These are phyloP conservation scores for Setomelanomma holmii DNA, from an alignment of 2,329 filamentous ascomycete species.

Conservation along the genomic window DNA sequence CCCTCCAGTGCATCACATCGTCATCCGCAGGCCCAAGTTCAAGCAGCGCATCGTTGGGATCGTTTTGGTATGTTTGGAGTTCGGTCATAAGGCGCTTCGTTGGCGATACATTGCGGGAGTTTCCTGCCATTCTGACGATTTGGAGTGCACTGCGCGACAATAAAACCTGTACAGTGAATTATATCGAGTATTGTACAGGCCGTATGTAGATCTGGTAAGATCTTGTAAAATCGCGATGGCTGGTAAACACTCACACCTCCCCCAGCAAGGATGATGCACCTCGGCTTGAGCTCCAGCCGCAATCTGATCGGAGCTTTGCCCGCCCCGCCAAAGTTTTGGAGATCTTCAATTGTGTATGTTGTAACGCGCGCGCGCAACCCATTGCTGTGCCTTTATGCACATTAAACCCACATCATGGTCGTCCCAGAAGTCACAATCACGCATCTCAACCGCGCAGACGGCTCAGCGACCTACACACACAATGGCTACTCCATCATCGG, in stretches of 20 bases:
- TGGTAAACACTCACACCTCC: slow-evolving; percentile 7
- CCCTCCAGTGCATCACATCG: slow-evolving; percentile 66
- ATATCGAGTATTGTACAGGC: too few species aligned
- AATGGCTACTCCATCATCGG: slow-evolving; percentile 82
- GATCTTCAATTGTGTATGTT: slow-evolving; percentile 1
- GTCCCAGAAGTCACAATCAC: slow-evolving; percentile 42
- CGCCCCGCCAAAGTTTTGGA: slow-evolving; percentile 38
- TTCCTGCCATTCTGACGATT: slow-evolving; percentile 36
- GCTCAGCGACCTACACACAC: slow-evolving; percentile 78
- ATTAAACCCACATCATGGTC: slow-evolving; percentile 24
- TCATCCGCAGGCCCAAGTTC: slow-evolving; percentile 65
- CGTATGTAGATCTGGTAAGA: too few species aligned
- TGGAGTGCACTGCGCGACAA: background rate
- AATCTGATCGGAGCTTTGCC: slow-evolving; percentile 20
- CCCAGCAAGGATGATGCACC: slow-evolving; percentile 26
- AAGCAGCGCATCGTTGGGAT: slow-evolving; percentile 64
- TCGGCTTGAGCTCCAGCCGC: slow-evolving; percentile 30
- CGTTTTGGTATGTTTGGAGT: slow-evolving; percentile 63
- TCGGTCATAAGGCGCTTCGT: slow-evolving; percentile 69
- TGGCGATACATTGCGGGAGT: slow-evolving; percentile 47
- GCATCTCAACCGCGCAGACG: slow-evolving; percentile 73
- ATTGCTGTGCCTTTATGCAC: background rate
- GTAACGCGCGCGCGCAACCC: background rate
- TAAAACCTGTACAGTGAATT: background rate
- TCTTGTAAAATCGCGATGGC: slow-evolving; percentile 5